These are phyloP conservation scores for Paraconiothyrium brasiliense DNA, from an alignment of 2,329 filamentous ascomycete species.

Conservation along the genomic window DNA sequence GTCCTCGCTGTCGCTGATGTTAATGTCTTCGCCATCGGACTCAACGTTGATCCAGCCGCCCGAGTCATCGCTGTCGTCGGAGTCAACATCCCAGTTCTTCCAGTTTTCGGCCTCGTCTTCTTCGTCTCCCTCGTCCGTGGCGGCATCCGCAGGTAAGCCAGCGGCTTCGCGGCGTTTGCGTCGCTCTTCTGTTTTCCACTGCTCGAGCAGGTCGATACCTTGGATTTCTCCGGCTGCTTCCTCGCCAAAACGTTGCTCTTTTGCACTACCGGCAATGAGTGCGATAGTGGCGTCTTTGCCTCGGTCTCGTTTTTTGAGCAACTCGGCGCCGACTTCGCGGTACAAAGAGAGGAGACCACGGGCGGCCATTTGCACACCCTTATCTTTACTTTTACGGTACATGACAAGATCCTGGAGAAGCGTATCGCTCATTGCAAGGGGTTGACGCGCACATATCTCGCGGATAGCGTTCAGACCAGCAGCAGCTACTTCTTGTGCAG, in stretches of 20 bases:
- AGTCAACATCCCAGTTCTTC: conserved; percentile 69
- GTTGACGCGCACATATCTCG: conserved; percentile 91
- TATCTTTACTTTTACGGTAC: conserved; percentile 97
- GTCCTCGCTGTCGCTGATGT: conserved; percentile 77
- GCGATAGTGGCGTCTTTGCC: conserved; percentile 91
- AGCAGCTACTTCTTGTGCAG: conserved; percentile 87
- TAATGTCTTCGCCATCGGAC: conserved; percentile 79
- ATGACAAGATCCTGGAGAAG: conserved; percentile 95
- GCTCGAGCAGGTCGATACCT: conserved; percentile 87
- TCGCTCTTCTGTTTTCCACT: conserved; percentile 92
- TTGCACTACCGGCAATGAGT: conserved; percentile 77
- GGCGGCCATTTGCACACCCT: conserved; percentile 98
- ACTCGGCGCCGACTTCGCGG: conserved; percentile 86
- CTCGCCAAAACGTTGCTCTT: conserved; percentile 83
- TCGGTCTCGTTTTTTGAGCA: conserved; percentile 88
- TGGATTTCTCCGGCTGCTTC: conserved; percentile 86
- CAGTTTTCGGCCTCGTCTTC: conserved; percentile 67
- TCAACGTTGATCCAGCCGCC: conserved; percentile 94
- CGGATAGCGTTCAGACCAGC: conserved; percentile 94
- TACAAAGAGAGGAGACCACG: conserved; percentile 91
- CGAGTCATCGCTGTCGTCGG: conserved; percentile 72
- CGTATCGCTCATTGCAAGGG: conserved; percentile 94
- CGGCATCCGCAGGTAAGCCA: conserved; percentile 70
- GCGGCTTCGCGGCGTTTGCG: conserved; percentile 75
- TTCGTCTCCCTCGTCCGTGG: conserved; percentile 62